Base-by-base conservation (phyloP, 345 rosid species). In the Populus ilicifolia region DNA sequence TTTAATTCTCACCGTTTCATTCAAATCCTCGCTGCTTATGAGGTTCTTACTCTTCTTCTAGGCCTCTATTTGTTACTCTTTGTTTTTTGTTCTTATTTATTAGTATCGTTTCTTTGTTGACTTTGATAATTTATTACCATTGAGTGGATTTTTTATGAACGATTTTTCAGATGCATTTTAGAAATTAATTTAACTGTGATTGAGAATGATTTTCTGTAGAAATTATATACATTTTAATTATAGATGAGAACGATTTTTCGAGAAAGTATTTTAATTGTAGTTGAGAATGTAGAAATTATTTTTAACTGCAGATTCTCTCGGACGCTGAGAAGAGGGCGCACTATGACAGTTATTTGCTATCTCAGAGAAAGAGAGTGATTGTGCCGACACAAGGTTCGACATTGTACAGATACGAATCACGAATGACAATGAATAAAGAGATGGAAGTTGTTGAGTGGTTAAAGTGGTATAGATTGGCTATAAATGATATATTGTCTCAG, bases 391-490 rank as follows among this genome's bases (percentile, higher is more conserved):
- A 83, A 72, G 89, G 75, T 52, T 87, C 89, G 13, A 82, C 61
- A 20, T 74, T 84, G 65, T 62, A 83, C 77, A 76, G 38, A 69
- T 89, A 89, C 79, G 83, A 84, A 66, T 82, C 88, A 5, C 72
- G 78, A 41, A 81, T 80, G 71, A 81, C 83, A 59, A 52, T 75
- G 64, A 73, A 74, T 77, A 81, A 85, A 77, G 83, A 89, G 74
- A 91, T 95, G 94, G 99, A 93, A 87, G 97, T 92, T 56, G 99
- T 92, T 77, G 97, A 95, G 75, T 93, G 98, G 98, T 76, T 95
- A 54, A 93, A 87, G 79, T 89, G 96, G 94, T 95, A 95, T 77
- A 89, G 99, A 84, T 86, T 80, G 70, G 89, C 92, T 50, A 80
- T 95, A 84, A 90, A 86, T 83, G 94, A 93, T 70, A 88, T 93